Conservation (phyloP, 2,329 filamentous ascomycete species). For the Beauveria sp. region DNA sequence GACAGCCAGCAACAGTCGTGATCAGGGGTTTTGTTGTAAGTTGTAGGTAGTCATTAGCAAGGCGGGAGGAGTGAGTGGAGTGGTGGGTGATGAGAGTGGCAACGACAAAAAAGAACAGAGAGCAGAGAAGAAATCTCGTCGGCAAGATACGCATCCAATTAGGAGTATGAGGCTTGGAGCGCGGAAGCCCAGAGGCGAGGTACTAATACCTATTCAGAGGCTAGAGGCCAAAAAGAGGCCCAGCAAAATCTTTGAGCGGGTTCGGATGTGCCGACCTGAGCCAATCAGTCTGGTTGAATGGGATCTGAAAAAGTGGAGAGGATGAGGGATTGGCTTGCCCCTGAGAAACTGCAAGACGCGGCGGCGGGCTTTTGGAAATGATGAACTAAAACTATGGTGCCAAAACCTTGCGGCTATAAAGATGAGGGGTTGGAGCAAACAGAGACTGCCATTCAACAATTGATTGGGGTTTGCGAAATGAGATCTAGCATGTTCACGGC, state of each 20-base stretch:
- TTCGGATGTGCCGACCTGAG: not conserved
- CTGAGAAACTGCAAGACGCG: not conserved
- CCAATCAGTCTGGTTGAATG: slow-evolving; percentile 3
- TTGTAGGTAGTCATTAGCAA: too few relatives aligned
- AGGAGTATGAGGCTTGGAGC: too few relatives aligned
- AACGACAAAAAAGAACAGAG: not conserved
- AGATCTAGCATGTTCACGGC: too few relatives aligned
- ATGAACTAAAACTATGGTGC: too few relatives aligned
- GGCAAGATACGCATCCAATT: not conserved
- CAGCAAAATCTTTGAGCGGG: not conserved
- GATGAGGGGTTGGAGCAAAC: too few relatives aligned
- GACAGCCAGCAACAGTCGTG: not conserved
- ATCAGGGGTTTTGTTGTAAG: not conserved
- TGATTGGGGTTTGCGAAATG: too few relatives aligned
- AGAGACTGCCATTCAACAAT: too few relatives aligned
- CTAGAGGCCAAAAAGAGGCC: not conserved
- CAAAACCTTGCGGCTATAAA: too few relatives aligned
- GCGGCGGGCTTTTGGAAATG: not conserved
- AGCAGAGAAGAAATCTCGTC: not conserved
- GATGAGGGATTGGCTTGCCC: not conserved
- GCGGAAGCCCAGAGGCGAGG: not conserved
- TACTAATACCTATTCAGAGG: not conserved
- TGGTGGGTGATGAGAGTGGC: not conserved
- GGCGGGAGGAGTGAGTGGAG: not conserved
- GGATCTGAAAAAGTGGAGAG: not conserved